Base-by-base conservation (phyloP, 1,284 basidiomycete species). In the Cryptococcus jaspeensis region DNA sequence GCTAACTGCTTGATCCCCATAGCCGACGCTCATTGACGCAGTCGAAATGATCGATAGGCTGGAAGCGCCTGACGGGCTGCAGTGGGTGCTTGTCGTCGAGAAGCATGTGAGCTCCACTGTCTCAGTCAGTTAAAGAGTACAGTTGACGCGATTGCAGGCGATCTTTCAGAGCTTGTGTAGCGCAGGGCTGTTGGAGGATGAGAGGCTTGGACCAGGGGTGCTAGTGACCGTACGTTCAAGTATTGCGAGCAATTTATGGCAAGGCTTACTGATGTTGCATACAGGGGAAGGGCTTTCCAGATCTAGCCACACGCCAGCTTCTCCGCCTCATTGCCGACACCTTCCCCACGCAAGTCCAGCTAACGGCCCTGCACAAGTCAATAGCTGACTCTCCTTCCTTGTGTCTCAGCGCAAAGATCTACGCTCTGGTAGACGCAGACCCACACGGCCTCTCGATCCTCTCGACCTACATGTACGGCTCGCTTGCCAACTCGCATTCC, bases 261-360 rank as follows among this genome's bases (percentile, higher is more conserved):
- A 32, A 32, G 28, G 28, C 28, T n/a, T 44, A 81, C 82, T 4
- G 86, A 85, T 0, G 75, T 56, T 56, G 41, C 47, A 46, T 47
- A 15, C 65, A 93, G 91, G 93, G 93, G 2, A 95, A 95, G 76
- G 93, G 93, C 1, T 96, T 94, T 74, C 92, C 93, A 0, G 93
- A 96, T 69, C 74, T 95, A 1, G 87, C 91, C 1, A 94, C 93
- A 1, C 83, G 91, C 9, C 86, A 92, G 62, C 80, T 96, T 5
- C 82, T 92, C 45, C 84, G 85, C 55, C 83, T 82, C 0, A 79
- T 95, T 1, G 84, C 87, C 1, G 82, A 85, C 50, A 82, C 82
- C 41, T 81, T 90, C 25, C 86, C 88, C 5, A 59, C 69, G 84
- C 83, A 65, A 60, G 74, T 59, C 28, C n/a, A 47, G 37, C 22